phyloP scores from a whole-genome alignment of 495 filamentous ascomycete genomes.

The Pyrenopolyporus hunteri region DNA sequence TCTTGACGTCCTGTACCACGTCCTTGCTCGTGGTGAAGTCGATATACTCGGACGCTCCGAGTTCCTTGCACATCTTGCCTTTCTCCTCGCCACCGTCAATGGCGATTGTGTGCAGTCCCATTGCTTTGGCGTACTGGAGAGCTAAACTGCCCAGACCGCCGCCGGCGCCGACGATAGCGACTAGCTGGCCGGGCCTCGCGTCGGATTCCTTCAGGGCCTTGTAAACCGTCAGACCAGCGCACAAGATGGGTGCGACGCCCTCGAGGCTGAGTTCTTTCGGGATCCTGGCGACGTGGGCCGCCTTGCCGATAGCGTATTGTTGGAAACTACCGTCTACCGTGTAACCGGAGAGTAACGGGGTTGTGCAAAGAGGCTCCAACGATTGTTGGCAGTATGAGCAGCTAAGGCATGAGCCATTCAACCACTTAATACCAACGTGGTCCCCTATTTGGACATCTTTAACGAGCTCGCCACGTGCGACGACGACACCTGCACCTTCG shows the following conservation, averaged over 20 bases:
- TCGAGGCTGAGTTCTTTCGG: constrained; percentile 77
- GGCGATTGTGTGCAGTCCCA: constrained; percentile 79
- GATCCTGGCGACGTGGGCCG: constrained; percentile 78
- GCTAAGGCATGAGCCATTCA: constrained; percentile 79
- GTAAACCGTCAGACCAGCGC: constrained; percentile 91
- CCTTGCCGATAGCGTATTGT: constrained; percentile 88
- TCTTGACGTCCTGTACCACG: constrained; percentile 82
- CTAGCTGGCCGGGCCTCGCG: constrained; percentile 72
- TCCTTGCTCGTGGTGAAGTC: constrained; percentile 78
- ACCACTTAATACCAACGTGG: constrained; percentile 87
- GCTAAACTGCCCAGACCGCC: constrained; percentile 86
- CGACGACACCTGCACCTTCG: constrained; percentile 87
- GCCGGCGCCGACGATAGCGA: constrained; percentile 88
- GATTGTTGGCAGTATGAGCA: constrained; percentile 74
- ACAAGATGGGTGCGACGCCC: constrained; percentile 79
- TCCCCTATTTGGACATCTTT: constrained; percentile 78
- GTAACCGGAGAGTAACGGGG: constrained; percentile 80
- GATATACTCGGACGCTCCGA: constrained; percentile 75
- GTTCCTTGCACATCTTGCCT: constrained; percentile 64
- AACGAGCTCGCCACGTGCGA: constrained; percentile 76
- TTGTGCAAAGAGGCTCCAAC: constrained; percentile 73
- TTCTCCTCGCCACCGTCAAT: constrained; percentile 86
- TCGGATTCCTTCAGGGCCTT: constrained; percentile 88
- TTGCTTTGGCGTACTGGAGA: constrained; percentile 85
- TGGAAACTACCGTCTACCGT: constrained; percentile 93